These are phyloP conservation scores for Verticillium nonalfalfae DNA, from an alignment of 2,329 filamentous ascomycete species.

Conservation along the genomic window DNA sequence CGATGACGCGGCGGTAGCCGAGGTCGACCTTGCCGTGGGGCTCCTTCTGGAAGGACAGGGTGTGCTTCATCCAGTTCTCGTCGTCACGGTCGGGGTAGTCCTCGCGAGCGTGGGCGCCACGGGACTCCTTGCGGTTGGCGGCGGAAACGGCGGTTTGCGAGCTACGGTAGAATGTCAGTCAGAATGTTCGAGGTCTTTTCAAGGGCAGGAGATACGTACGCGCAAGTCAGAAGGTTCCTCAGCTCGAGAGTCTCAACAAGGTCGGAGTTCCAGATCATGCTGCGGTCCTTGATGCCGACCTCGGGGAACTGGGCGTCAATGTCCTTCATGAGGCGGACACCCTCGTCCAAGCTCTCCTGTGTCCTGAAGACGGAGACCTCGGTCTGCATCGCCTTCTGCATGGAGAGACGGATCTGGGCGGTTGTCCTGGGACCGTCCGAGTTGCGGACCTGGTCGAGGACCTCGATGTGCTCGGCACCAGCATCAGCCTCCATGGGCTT, in stretches of 20 bases:
- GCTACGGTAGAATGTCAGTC: constrained; percentile 30
- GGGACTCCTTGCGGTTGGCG: constrained; percentile 92
- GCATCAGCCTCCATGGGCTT: constrained; percentile 78
- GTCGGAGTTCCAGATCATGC: constrained; percentile 99
- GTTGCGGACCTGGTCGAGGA: constrained; percentile 79
- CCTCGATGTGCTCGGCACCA: constrained; percentile 78
- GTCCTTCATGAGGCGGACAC: constrained; percentile 79
- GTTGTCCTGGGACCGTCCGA: constrained; percentile 82
- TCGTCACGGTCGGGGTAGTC: constrained; percentile 96
- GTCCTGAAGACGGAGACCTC: constrained; percentile 97
- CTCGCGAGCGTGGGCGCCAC: constrained; percentile 94
- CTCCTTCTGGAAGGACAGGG: constrained; percentile 88
- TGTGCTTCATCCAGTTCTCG: constrained; percentile 99
- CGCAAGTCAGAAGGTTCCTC: constrained; percentile 92
- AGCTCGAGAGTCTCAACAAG: constrained; percentile 94
- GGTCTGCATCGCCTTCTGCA: constrained; percentile 98
- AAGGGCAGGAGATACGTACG: constrained; percentile 53
- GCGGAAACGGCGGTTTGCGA: constrained; percentile 88
- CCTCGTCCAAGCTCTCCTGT: constrained; percentile 88
- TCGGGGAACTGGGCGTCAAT: constrained; percentile 76
- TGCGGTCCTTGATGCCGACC: constrained; percentile 93
- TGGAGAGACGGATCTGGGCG: constrained; percentile 78
- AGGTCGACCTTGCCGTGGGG: constrained; percentile 85
- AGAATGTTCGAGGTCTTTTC: neutral
- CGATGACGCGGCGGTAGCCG: constrained; percentile 76